Evolutionary conservation across 2,329 filamentous ascomycete species (phyloP).

Genomic region (Aspergillus transmontanensis): DNA sequence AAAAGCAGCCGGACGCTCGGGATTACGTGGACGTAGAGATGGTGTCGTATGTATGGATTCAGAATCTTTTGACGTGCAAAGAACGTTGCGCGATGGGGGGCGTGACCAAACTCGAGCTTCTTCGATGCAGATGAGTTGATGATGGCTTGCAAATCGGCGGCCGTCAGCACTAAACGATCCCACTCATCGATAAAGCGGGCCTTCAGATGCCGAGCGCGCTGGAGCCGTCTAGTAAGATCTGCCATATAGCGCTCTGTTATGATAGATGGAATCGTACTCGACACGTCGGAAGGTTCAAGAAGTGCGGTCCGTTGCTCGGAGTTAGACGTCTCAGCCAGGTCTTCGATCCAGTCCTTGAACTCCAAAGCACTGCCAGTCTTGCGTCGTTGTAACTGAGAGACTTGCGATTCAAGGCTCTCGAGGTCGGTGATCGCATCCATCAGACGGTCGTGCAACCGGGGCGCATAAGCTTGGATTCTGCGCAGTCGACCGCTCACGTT

Average conservation of each 20-base stretch:
- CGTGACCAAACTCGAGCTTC: conserved; percentile 72
- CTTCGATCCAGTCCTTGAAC: conserved; percentile 94
- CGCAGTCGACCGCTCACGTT: conserved; percentile 74
- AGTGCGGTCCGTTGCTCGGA: conserved; percentile 57
- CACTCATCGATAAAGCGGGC: conserved; percentile 84
- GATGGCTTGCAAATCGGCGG: conserved; percentile 75
- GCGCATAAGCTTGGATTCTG: conserved; percentile 76
- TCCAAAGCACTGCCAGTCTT: conserved; percentile 76
- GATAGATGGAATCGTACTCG: conserved; percentile 67
- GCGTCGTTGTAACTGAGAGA: conserved; percentile 74
- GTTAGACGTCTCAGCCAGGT: conserved; percentile 76
- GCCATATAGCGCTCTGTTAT: conserved; percentile 93
- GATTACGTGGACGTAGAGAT: conserved; percentile 72
- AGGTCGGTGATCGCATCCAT: conserved; percentile 79
- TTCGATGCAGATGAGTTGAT: conserved; percentile 81
- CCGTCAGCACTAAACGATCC: conserved; percentile 74
- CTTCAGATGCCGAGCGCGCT: conserved; percentile 79
- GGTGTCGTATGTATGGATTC: conserved; percentile 79
- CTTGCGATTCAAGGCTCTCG: conserved; percentile 79
- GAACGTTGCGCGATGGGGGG: conserved; percentile 58
- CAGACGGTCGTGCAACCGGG: conserved; percentile 81
- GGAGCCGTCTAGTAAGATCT: conserved; percentile 79
- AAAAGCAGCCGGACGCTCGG: conserved; percentile 67
- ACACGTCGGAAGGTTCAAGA: conserved; percentile 34
- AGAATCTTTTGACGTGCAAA: conserved; percentile 63